Percentiles rank a stretch among this genome's conserved stretches.
Conservation (phyloP, 257 asterid genomes). For the Ligustrum vulgare region DNA sequence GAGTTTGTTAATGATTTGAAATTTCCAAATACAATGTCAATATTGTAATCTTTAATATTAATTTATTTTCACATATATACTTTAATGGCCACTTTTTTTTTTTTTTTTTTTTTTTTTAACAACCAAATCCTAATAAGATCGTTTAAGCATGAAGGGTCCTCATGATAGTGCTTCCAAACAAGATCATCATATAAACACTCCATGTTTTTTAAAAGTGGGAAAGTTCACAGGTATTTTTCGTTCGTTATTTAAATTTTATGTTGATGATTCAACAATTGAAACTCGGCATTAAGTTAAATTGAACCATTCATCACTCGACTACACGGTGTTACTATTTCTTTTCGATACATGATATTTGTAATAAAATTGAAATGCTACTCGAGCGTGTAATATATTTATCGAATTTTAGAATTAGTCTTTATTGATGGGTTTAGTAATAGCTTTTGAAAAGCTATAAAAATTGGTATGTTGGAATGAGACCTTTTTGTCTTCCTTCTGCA, state of each 20-base stretch:
- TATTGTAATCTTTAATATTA: too few species aligned
- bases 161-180: conserved; percentile 22
- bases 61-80: too few species aligned
- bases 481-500: too few species aligned
- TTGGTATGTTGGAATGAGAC: too few species aligned
- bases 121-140: not conserved
- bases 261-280: not conserved
- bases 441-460: too few species aligned
- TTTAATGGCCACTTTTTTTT: not conserved
- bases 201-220: not conserved
- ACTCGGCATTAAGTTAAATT: not conserved
- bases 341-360: not conserved
- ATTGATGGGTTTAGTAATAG: too few species aligned
- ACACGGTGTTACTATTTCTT: not conserved
- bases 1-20: not conserved
- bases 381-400: too few species aligned
- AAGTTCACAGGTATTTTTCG: not conserved
- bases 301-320: not conserved
- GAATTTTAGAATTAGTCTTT: too few species aligned
- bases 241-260: too few species aligned
- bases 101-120: not conserved
- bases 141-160: conserved; percentile 12
- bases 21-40: too few species aligned
- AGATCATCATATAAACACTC: not conserved
- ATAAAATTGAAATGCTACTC: too few species aligned